Evolutionary conservation across 176 grass and related monocot genomes (phyloP).

Genomic region (Triticum turgidum): DNA sequence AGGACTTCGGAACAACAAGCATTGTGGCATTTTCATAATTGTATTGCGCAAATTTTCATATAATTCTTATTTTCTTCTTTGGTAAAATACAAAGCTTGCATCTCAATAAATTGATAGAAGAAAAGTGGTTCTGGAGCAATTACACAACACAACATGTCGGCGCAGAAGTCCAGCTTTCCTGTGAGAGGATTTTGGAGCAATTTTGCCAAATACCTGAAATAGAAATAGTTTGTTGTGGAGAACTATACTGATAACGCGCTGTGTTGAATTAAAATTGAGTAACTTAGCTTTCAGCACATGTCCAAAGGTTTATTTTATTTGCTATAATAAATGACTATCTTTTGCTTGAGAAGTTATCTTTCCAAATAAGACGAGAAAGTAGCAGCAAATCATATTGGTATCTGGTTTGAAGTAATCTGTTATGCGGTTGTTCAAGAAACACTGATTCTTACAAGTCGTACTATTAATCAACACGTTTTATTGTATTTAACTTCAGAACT

Average conservation of each 20-base stretch:
- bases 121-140: background rate
- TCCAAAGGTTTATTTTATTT: background rate
- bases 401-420: background rate
- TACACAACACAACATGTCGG: no score
- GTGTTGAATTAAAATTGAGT: conserved; percentile 1
- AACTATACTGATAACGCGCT: no score
- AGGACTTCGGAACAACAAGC: background rate
- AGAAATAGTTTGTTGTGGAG: no score
- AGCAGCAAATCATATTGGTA: background rate
- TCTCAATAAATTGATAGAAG: background rate
- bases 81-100: background rate
- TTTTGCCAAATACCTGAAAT: no score
- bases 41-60: background rate
- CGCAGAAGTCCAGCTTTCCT: no score
- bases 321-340: background rate
- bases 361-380: background rate
- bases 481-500: conserved; percentile 50
- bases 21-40: no score
- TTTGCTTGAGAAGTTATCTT: conserved; percentile 19
- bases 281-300: conserved; percentile 9
- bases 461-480: background rate
- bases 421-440: conserved; percentile 5
- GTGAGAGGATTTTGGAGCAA: no score
- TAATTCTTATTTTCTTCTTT: background rate
- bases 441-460: background rate